phyloP scores from a whole-genome alignment of 768 basidiomycete genomes.

The Mycena alexandri region DNA sequence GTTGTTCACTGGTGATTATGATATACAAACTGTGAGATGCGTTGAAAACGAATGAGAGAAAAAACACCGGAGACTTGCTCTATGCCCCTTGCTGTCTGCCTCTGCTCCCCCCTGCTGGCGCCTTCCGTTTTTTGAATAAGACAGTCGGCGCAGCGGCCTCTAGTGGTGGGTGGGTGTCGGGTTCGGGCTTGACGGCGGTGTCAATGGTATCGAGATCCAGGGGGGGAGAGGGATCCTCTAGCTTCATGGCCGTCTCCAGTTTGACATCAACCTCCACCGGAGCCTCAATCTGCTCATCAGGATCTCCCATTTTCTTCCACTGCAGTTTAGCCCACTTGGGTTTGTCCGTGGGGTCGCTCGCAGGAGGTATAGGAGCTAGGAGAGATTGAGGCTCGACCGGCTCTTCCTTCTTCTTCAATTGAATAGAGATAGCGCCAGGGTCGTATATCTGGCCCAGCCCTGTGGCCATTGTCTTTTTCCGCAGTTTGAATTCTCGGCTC shows the following conservation, averaged over 20 bases:
- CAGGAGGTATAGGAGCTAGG: slow-evolving; percentile 26
- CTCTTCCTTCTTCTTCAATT: slow-evolving; percentile 71
- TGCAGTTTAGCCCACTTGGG: slow-evolving; percentile 51
- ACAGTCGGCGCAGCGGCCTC: slow-evolving; percentile 16
- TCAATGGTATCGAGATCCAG: slow-evolving; percentile 4
- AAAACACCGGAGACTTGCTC: slow-evolving; percentile 7
- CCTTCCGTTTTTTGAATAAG: slow-evolving; percentile 51
- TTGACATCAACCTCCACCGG: background rate
- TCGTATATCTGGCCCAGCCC: slow-evolving; percentile 89
- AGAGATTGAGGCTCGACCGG: slow-evolving; percentile 35
- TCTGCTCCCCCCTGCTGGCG: slow-evolving; percentile 40
- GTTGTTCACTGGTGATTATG: background rate
- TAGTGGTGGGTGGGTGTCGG: slow-evolving; percentile 7
- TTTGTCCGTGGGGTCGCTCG: slow-evolving; percentile 20
- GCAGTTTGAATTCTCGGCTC: slow-evolving; percentile 75
- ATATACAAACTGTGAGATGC: slow-evolving; percentile 7
- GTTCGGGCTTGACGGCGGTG: slow-evolving; percentile 30
- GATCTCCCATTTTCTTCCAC: slow-evolving; percentile 43
- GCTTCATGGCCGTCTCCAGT: slow-evolving; percentile 8
- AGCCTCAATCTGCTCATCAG: slow-evolving; percentile 1
- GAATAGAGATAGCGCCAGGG: slow-evolving; percentile 76
- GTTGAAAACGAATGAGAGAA: slow-evolving; percentile 4
- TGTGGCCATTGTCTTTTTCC: slow-evolving; percentile 68
- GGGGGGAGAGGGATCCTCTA: background rate
- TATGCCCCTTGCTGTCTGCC: slow-evolving; percentile 36